Evolutionary conservation across 345 rosid species (phyloP).

Genomic region (Draba incana): DNA sequence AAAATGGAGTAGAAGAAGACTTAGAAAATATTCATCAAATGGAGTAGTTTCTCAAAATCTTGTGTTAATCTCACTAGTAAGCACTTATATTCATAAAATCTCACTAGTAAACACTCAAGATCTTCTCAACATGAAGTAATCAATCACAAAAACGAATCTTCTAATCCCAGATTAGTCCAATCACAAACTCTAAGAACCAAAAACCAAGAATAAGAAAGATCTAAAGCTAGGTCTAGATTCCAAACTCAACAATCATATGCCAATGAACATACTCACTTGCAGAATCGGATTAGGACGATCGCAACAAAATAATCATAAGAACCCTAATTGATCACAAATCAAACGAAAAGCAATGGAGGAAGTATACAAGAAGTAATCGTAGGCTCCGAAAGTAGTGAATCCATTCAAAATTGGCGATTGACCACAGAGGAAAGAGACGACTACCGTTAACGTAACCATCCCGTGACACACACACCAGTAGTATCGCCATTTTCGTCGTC

Average conservation of each 20-base stretch:
- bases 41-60: neutral
- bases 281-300: constrained; percentile 85
- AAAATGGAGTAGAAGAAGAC: constrained; percentile 3
- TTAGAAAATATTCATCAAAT: neutral
- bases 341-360: neutral
- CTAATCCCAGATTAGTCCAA: neutral
- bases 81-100: neutral
- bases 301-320: constrained; percentile 54
- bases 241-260: neutral
- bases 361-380: constrained; percentile 68
- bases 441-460: constrained; percentile 56
- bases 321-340: neutral
- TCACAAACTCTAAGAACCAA: neutral
- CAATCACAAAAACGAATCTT: constrained; percentile 2
- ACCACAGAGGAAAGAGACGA: constrained; percentile 89
- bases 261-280: constrained; percentile 60
- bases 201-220: neutral
- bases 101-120: constrained; percentile 17
- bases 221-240: neutral
- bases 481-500: constrained; percentile 52
- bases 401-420: constrained; percentile 88
- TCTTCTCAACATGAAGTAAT: constrained; percentile 16
- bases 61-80: too few relatives aligned
- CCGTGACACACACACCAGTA: constrained; percentile 72
- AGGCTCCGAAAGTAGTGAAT: constrained; percentile 80